Conservation (phyloP, 164 flowering plant genomes). For the Vitis amurensis region DNA sequence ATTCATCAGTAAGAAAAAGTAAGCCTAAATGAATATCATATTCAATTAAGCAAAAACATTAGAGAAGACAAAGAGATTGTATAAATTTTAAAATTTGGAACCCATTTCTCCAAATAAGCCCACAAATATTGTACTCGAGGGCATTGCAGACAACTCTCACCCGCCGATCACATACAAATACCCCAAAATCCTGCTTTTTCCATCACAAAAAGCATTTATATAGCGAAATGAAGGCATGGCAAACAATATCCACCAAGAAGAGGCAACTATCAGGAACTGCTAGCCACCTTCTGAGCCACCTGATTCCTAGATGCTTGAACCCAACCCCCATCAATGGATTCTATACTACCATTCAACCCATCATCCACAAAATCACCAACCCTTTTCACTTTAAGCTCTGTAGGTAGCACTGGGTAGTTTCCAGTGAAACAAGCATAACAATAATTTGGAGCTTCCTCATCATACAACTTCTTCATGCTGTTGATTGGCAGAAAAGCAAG, state of each 20-base stretch:
- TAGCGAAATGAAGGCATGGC: too few species aligned
- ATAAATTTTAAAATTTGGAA: neutral
- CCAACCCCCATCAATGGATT: conserved; percentile 51
- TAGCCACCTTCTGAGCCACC: neutral
- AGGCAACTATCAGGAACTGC: neutral
- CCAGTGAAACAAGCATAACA: conserved; percentile 94
- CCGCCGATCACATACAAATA: neutral
- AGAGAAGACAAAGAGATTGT: conserved; percentile 3
- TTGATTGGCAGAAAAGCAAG: conserved; percentile 72
- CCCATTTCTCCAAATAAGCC: neutral
- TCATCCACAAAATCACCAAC: conserved; percentile 64
- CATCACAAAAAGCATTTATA: too few species aligned
- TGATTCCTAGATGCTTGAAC: conserved; percentile 26
- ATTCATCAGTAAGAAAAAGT: neutral
- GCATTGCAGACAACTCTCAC: neutral
- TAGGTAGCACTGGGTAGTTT: conserved; percentile 73
- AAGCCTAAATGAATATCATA: neutral
- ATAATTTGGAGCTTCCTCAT: conserved; percentile 42
- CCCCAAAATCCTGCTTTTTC: neutral
- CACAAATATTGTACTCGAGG: neutral
- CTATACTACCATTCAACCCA: conserved; percentile 53
- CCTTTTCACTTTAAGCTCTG: conserved; percentile 60
- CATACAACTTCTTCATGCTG: conserved; percentile 58
- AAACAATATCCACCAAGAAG: too few species aligned
- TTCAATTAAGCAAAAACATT: neutral